These are phyloP conservation scores for Phytophthora uliginosa DNA, from an alignment of 352 stramenopile species.

Conservation along the genomic window DNA sequence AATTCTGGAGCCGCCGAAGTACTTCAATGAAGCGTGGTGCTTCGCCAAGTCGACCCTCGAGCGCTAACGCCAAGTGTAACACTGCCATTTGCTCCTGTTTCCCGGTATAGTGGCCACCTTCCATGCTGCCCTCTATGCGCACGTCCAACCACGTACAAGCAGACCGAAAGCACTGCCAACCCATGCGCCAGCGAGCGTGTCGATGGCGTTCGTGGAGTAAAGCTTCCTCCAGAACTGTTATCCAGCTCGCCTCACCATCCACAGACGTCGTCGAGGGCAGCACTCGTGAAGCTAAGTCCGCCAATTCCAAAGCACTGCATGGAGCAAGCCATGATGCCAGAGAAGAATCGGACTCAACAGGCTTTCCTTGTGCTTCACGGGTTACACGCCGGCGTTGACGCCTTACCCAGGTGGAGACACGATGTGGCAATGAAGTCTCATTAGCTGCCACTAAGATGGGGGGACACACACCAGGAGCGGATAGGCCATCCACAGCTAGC, in stretches of 20 bases:
- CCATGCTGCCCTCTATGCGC: constrained; percentile 31
- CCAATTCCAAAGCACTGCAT: constrained; percentile 49
- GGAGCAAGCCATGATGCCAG: constrained; percentile 35
- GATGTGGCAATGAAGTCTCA: constrained; percentile 26
- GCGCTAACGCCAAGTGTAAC: constrained; percentile 55
- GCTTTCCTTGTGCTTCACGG: constrained; percentile 12
- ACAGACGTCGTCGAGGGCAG: constrained; percentile 6
- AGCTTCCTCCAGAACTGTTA: constrained; percentile 43
- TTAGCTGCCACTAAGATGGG: constrained; percentile 27
- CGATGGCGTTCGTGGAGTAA: constrained; percentile 34
- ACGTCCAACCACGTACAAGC: constrained; percentile 72
- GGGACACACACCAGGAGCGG: constrained; percentile 18
- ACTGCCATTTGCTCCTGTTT: constrained; percentile 35
- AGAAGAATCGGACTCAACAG: neutral
- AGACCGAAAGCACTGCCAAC: constrained; percentile 76
- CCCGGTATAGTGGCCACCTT: neutral
- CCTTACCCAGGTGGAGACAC: constrained; percentile 37
- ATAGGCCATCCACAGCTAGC: constrained; percentile 31
- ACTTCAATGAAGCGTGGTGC: constrained; percentile 47
- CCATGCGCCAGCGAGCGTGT: constrained; percentile 55
- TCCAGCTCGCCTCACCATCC: constrained; percentile 28
- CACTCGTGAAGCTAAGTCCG: constrained; percentile 34
- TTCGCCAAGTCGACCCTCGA: constrained; percentile 65
- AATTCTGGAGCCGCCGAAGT: constrained; percentile 42
- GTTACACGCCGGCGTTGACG: constrained; percentile 20